Percentiles rank a stretch among this genome's conserved stretches.
These are phyloP conservation scores for Yarrowia yakushimensis DNA, from an alignment of 805 yeast genomes.

Conservation along the genomic window DNA sequence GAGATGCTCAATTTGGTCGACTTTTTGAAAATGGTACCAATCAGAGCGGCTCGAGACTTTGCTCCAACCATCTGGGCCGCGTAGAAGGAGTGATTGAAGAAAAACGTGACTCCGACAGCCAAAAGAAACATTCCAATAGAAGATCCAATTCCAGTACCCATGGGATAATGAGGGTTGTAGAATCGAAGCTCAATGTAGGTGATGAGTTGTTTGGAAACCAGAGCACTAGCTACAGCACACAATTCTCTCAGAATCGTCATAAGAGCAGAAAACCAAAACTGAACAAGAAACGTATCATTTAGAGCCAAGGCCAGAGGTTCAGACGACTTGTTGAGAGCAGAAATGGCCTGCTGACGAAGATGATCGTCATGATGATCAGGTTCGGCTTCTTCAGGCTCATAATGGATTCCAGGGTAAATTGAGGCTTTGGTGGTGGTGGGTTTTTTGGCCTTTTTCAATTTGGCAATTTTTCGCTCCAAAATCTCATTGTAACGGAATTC, in stretches of 20 bases:
- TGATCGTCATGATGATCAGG: neutral
- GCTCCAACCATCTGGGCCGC: constrained; percentile 59
- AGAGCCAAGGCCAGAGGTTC: constrained; percentile 35
- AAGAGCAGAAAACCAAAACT: constrained; percentile 37
- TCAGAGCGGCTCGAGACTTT: constrained; percentile 62
- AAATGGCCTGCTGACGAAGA: neutral
- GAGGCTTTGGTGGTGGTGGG: constrained; percentile 35
- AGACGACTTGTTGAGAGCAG: constrained; percentile 27
- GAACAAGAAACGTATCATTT: constrained; percentile 36
- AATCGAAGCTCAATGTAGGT: constrained; percentile 54
- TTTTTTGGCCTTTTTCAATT: neutral
- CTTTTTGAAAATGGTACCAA: constrained; percentile 62
- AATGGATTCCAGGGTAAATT: constrained; percentile 42
- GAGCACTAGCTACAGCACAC: constrained; percentile 52
- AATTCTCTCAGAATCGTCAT: constrained; percentile 35
- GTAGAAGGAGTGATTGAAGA: constrained; percentile 61
- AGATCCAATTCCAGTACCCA: constrained; percentile 66
- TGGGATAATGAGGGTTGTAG: constrained; percentile 41
- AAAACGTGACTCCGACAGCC: constrained; percentile 48
- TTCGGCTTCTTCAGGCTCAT: neutral
- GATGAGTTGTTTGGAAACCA: constrained; percentile 60
- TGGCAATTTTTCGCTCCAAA: constrained; percentile 26
- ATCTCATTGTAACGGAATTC: constrained; percentile 29
- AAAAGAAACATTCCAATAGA: constrained; percentile 63
- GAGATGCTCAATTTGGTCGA: constrained; percentile 53